These are phyloP conservation scores for Pseudozyma tsukubaensis DNA, from an alignment of 1,284 basidiomycete species.

Conservation along the genomic window DNA sequence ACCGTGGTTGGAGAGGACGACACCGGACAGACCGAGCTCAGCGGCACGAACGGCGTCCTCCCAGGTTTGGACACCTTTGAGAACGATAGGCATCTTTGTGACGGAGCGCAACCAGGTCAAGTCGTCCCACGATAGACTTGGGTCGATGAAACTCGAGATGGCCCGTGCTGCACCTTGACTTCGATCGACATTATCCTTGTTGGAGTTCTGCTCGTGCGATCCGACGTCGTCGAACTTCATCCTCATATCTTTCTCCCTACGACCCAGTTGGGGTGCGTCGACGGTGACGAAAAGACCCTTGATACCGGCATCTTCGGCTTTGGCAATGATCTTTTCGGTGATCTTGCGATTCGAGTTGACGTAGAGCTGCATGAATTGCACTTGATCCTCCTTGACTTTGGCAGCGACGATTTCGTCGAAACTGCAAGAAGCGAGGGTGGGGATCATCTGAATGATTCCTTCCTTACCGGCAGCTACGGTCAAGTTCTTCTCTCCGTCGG, in stretches of 20 bases:
- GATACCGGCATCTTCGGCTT: conserved; percentile 79
- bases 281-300: conserved; percentile 88
- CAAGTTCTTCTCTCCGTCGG: conserved; percentile 90
- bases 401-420: conserved; percentile 77
- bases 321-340: conserved; percentile 79
- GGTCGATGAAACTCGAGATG: conserved; percentile 72
- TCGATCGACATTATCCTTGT: conserved; percentile 48
- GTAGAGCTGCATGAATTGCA: conserved; percentile 75
- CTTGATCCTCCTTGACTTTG: conserved; percentile 75
- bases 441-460: conserved; percentile 79
- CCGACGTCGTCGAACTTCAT: conserved; percentile 73
- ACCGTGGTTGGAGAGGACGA: conserved; percentile 71
- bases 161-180: conserved; percentile 69
- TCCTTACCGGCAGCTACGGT: conserved; percentile 78
- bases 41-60: conserved; percentile 77
- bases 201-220: conserved; percentile 67
- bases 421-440: conserved; percentile 68
- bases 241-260: conserved; percentile 82
- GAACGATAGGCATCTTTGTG: conserved; percentile 82
- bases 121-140: conserved; percentile 71
- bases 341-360: conserved; percentile 80
- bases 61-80: conserved; percentile 78
- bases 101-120: conserved; percentile 81
- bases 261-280: conserved; percentile 85
- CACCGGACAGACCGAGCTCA: conserved; percentile 72